Evolutionary conservation across 23 red algal genomes (phyloP), one percentile per base, ranked within the genome.

Genomic region (Pyropia yezoensis): DNA sequence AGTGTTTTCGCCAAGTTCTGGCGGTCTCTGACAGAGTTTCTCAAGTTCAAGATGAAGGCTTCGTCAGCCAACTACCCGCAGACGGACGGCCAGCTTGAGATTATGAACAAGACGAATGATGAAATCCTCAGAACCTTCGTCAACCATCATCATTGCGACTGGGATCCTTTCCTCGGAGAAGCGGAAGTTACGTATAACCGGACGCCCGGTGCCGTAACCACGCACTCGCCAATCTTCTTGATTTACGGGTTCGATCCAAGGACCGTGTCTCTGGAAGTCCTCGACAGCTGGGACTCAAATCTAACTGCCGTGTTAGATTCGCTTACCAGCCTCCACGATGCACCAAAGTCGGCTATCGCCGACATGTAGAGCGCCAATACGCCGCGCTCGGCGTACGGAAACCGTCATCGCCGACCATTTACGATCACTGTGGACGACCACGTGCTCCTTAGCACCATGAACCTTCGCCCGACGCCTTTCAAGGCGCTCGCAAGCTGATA

Each of bases 51-150:
- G 9, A 50, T 68, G 13, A 19, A 13, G 5, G 51, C 63, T 7
- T 53, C 61, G 23, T 56, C 21, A 0, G 3, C 61, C 15, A 60
- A 61, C 59, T 65, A 79, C 51, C 75, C 75, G 16, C 63, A 69
- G 3, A 67, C 50, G 25, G 75, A 79, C 39, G 75, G 34, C 21
- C 1, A 57, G 61, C 57, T 25, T 1, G 75, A 79, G 23, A 26
- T 67, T 49, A 79, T 79, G 14, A 79, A 79, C 18, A 79, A 58
- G 22, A 79, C 59, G 51, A 26, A 61, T 45, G 34, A 59, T 39
- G 56, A 67, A 33, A 68, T 58, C 25, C 33, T 79, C 18, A 52
- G 39, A 27, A 34, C 27, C 25, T 79, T 29, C 25, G 61, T 66
- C 22, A 69, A 32, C 32, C 50, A n/a, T 28, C 25, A 49, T 11